Base-by-base conservation (phyloP, 306 rosid genomes). In the Mucuna pruriens region DNA sequence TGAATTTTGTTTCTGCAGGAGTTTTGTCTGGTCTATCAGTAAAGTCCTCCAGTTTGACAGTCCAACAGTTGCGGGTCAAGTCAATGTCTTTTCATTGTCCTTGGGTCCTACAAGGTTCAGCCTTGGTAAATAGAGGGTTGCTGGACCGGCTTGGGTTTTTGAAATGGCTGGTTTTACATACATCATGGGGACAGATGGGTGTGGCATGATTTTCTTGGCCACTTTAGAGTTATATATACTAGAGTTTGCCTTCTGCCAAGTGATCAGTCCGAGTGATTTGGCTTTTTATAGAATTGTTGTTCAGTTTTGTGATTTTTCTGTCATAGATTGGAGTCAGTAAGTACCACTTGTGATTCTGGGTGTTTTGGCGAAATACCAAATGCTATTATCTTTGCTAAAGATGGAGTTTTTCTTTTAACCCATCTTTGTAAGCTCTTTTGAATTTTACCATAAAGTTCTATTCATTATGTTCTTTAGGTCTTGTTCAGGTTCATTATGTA, bases 291-390 rank as follows among this genome's bases (percentile, higher is more conserved):
- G 39, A 67, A 40, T 67, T 70, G 44, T 66, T 49, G 9, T 67
- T 7, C 17, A 42, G 80, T 69, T 61, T 79, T 4, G 77, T 45
- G 79, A 66, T 64, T 20, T 61, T 74, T 31, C 40, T 57, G 75
- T 75, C 78, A 76, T 81, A 44, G 57, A 69, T 79, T 85, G 81
- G 64, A 63, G 78, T 86, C 75, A 44, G 79, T 49, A 77, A 33
- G 75, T 72, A 64, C 49, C 45, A 23, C 9, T 67, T 55, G 36
- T 22, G 38, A 66, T 67, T 76, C 48, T 76, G 70, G 73, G 69
- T 86, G 82, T 82, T 82, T 88, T 85, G 84, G 88, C 86, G 0
- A 73, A 82, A 67, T 81, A 64, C 79, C 71, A 76, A 80, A 81
- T 79, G 82, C 80, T 39, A 6, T 74, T 15, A 36, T 69, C 34